phyloP scores from a whole-genome alignment of 495 filamentous ascomycete genomes.

The Immersiella caudata region DNA sequence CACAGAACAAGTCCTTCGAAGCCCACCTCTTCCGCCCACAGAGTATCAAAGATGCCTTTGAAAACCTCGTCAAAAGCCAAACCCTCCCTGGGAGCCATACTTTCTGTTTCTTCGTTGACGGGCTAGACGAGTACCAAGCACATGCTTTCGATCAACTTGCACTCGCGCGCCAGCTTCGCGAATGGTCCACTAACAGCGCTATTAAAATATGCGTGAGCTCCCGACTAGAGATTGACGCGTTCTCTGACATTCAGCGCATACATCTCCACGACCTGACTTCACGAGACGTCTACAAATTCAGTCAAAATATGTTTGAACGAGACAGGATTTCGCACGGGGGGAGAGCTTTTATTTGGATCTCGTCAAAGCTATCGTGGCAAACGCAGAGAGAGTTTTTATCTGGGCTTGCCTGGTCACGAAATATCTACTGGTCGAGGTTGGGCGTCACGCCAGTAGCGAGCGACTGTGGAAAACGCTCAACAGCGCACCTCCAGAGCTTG shows the following conservation, averaged over 20 bases:
- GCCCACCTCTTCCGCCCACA: not conserved
- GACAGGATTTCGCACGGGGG: not conserved
- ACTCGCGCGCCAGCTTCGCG: not conserved
- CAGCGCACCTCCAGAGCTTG: not conserved
- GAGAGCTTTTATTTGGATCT: not conserved
- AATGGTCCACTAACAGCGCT: not conserved
- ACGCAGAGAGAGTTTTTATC: not conserved
- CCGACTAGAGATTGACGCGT: not conserved
- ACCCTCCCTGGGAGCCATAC: constrained; percentile 8
- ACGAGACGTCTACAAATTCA: not conserved
- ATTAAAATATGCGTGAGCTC: not conserved
- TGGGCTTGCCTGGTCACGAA: not conserved
- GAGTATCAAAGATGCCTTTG: not conserved
- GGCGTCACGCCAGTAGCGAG: not conserved
- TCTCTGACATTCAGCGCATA: not conserved
- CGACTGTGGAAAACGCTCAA: not conserved
- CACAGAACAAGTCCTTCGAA: not conserved
- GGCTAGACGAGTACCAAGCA: not conserved
- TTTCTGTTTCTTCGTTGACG: constrained; percentile 5
- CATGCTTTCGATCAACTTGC: not conserved
- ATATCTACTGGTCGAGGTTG: not conserved
- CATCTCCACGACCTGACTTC: not conserved
- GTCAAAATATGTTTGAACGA: not conserved
- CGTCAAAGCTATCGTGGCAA: not conserved
- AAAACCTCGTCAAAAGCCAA: not conserved